phyloP scores from a whole-genome alignment of 768 basidiomycete species.

The Sporobolomyces roseus region DNA sequence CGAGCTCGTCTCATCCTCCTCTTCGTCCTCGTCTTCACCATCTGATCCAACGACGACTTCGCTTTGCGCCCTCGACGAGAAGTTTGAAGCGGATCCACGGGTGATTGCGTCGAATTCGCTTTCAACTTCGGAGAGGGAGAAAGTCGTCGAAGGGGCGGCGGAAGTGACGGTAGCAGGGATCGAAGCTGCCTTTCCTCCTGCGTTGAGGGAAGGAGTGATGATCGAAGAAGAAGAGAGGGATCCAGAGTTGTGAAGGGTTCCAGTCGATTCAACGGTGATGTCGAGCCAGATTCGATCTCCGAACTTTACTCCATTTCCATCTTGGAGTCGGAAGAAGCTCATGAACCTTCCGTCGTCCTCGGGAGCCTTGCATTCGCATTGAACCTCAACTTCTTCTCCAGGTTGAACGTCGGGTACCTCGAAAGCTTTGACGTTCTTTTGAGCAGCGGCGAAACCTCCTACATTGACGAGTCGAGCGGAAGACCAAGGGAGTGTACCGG shows the following conservation, averaged over 20 bases:
- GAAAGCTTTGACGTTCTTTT: background rate
- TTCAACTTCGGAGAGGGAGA: constrained; percentile 12
- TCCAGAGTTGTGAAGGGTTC: constrained; percentile 5
- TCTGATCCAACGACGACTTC: constrained; percentile 7
- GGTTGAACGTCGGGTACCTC: background rate
- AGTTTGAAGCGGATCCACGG: background rate
- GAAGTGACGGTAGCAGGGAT: background rate
- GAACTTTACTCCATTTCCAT: constrained; percentile 20
- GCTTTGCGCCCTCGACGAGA: background rate
- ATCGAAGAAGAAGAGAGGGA: constrained; percentile 31
- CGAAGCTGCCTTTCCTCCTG: constrained; percentile 16
- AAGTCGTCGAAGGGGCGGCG: constrained; percentile 16
- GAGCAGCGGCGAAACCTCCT: constrained; percentile 37
- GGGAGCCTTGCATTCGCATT: constrained; percentile 37
- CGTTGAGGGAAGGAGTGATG: constrained; percentile 23
- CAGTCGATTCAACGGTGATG: constrained; percentile 27
- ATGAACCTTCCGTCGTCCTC: constrained; percentile 32
- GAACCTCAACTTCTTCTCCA: constrained; percentile 25
- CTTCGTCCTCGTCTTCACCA: constrained; percentile 5
- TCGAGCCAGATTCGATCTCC: constrained; percentile 38
- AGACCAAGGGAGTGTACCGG: constrained; percentile 37
- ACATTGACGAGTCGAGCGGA: constrained; percentile 35
- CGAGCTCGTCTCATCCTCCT: background rate
- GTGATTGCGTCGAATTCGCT: constrained; percentile 35
- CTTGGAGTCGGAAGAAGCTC: constrained; percentile 30